Evolutionary conservation across 2,329 filamentous ascomycete species (phyloP), one percentile per base, ranked within the genome.

Genomic region (Microdochium bolleyi): DNA sequence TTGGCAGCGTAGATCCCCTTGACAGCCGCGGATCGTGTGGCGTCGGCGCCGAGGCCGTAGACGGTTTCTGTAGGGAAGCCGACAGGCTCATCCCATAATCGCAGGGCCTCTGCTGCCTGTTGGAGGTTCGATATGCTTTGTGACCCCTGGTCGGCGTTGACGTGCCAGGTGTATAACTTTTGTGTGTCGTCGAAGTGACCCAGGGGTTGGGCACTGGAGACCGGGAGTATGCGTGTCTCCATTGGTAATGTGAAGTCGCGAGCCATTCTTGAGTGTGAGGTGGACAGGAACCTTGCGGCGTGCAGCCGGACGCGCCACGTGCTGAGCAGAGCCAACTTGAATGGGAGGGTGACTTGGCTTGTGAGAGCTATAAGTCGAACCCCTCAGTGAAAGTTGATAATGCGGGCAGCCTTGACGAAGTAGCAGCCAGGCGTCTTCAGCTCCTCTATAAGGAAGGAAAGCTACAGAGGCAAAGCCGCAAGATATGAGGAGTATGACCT

Each of bases 21-120:
- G 7, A 97, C 92, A 2, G 92, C 88, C 24, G 74, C 76, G 62
- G 85, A 90, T 61, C 90, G 82, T 24, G 92, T 97, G 11, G 94
- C 94, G 72, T 97, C 94, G 14, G 94, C 94, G n/a, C 91, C 94
- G 8, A 99, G 79, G 0, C 94, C 94, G 67, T 99, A 99, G 1
- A 99, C 94, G 0, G 94, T 99, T 72, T 99, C 94, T 0, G 94
- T 99, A 1, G 94, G 94, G 66, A 99, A 99, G 1, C 89, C 94
- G 49, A 99, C 90, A 3, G 94, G 94, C 3, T 79, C 79, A 64
- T 89, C 79, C 51, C 79, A 84, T 11, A 14, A 27, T 3, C 48
- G 48, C 48, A 49, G 48, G 14, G 48, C 48, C 48, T 49, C 48
- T 49, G 24, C 48, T 49, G 48, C 48, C 24, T 46, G 5, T 22